Conservation (phyloP, 441 rosid genomes). For the Populus tomentosa region DNA sequence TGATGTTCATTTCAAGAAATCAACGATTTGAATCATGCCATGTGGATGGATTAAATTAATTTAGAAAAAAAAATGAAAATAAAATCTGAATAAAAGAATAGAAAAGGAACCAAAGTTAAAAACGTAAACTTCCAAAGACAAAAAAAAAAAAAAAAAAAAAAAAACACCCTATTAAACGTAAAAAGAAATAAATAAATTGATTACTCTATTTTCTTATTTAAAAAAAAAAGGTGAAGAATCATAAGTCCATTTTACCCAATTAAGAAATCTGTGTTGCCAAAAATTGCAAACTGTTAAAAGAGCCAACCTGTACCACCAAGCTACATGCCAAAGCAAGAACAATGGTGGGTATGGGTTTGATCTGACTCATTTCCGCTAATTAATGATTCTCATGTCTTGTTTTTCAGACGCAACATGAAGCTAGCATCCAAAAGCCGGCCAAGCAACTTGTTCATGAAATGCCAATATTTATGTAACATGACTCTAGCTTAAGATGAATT, state of each 20-base stretch:
- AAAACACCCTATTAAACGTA: too few species aligned
- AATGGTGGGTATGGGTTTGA: not conserved
- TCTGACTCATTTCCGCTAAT: not conserved
- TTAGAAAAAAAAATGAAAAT: too few species aligned
- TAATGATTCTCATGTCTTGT: not conserved
- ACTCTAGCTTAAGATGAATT: not conserved
- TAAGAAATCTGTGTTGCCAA: not conserved
- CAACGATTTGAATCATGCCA: too few species aligned
- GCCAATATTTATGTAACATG: not conserved
- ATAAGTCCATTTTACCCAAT: too few species aligned
- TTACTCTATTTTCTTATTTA: too few species aligned
- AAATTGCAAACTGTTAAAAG: not conserved
- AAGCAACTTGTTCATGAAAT: not conserved
- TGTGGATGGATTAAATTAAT: too few species aligned
- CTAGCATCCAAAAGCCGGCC: not conserved
- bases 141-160: too few species aligned
- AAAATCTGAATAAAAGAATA: too few species aligned
- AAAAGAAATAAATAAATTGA: too few species aligned
- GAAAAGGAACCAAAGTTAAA: too few species aligned
- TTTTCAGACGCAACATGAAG: not conserved
- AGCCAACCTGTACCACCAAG: not conserved
- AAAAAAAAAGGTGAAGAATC: not conserved
- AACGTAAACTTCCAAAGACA: too few species aligned
- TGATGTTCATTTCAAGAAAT: not conserved
- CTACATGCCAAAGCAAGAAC: not conserved